Evolutionary conservation across 805 yeast species (phyloP).

Genomic region (Clavispora santaluciae): DNA sequence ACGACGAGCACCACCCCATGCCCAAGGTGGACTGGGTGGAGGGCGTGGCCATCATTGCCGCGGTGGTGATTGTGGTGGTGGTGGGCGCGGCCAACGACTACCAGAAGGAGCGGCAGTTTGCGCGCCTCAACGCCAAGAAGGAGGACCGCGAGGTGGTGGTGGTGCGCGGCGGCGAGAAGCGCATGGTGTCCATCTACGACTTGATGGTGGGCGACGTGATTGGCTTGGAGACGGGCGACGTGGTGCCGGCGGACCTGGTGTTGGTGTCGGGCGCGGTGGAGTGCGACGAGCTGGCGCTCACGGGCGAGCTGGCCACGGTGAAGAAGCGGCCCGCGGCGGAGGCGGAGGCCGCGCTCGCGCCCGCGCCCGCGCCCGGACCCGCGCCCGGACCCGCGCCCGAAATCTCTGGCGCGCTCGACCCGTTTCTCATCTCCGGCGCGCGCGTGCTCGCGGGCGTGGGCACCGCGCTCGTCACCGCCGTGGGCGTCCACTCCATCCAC

Average conservation of each 20-base stretch:
- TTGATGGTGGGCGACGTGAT: conserved; percentile 84
- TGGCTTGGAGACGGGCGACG: conserved; percentile 86
- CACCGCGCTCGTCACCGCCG: conserved; percentile 79
- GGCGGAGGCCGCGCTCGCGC: conserved; percentile 21
- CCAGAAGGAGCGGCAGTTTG: conserved; percentile 93
- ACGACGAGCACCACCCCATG: conserved; percentile 66
- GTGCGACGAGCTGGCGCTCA: conserved; percentile 87
- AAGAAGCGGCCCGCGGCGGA: conserved; percentile 55
- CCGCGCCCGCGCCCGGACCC: neutral
- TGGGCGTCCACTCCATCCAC: conserved; percentile 83
- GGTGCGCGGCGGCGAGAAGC: conserved; percentile 64
- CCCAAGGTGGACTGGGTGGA: conserved; percentile 98
- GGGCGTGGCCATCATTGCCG: conserved; percentile 95
- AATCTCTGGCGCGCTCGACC: conserved; percentile 63
- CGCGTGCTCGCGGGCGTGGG: conserved; percentile 84
- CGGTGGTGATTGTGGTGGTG: conserved; percentile 81
- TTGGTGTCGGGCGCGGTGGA: conserved; percentile 71
- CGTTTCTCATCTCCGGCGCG: conserved; percentile 89
- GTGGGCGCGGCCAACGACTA: conserved; percentile 97
- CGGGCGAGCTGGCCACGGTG: conserved; percentile 90
- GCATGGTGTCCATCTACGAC: conserved; percentile 64
- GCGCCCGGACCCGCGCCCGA: no score
- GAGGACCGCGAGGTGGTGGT: conserved; percentile 79
- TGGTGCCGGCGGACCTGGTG: conserved; percentile 84
- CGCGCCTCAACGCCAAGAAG: conserved; percentile 80